phyloP scores from a whole-genome alignment of 495 filamentous ascomycete genomes.

The Xanthoparmelia taractica region DNA sequence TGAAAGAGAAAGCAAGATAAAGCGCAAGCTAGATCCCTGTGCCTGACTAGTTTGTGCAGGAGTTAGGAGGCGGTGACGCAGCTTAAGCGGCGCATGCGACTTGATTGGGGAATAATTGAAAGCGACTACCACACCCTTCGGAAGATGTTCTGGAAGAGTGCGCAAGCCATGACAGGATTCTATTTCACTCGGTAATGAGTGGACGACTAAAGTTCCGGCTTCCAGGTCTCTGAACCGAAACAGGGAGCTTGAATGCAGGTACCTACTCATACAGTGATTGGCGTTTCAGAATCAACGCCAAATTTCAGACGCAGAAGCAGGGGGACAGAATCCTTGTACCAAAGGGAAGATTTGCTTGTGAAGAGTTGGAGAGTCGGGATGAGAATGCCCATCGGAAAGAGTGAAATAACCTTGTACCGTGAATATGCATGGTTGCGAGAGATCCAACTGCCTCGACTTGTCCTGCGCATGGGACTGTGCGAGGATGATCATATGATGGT shows the following conservation, averaged over 20 bases:
- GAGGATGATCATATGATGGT: not conserved
- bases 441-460: not conserved
- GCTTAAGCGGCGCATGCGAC: not conserved
- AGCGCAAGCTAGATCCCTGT: not conserved
- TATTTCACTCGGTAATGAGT: not conserved
- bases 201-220: not conserved
- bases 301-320: not conserved
- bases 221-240: not conserved
- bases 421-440: not conserved
- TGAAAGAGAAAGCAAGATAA: not conserved
- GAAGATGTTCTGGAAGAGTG: not conserved
- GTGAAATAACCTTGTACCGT: not conserved
- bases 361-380: not conserved
- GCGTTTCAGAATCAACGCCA: not conserved
- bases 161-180: not conserved
- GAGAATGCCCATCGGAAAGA: not conserved
- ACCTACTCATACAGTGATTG: not conserved
- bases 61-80: not conserved
- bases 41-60: not conserved
- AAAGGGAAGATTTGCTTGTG: not conserved
- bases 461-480: not conserved
- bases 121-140: not conserved
- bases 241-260: constrained; percentile 1
- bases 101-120: not conserved
- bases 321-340: not conserved